Evolutionary conservation across 2,329 filamentous ascomycete genomes (phyloP).

Genomic region (Talaromyces verruculosus): DNA sequence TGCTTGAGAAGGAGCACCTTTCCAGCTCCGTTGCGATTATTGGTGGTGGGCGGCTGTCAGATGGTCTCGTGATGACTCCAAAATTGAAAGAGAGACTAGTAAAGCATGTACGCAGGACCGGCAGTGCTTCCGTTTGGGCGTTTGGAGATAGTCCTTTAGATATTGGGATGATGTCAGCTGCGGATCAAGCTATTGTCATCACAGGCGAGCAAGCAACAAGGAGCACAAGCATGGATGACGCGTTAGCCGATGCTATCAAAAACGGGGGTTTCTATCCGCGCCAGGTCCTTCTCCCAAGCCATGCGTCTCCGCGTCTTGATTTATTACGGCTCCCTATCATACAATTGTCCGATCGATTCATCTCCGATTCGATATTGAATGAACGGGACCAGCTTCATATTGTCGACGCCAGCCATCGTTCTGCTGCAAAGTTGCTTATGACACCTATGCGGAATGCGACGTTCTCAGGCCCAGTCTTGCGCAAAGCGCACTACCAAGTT

Average conservation of each 20-base stretch:
- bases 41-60: conserved; percentile 51
- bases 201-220: conserved; percentile 50
- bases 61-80: conserved; percentile 54
- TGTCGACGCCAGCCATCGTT: conserved; percentile 48
- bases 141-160: conserved; percentile 63
- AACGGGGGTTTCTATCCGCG: conserved; percentile 40
- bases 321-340: conserved; percentile 45
- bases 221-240: conserved; percentile 55
- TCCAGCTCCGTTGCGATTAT: conserved; percentile 51
- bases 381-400: conserved; percentile 22
- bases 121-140: conserved; percentile 49
- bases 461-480: conserved; percentile 48
- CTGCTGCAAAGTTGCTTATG: conserved; percentile 53
- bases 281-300: conserved; percentile 51
- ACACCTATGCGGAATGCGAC: conserved; percentile 55
- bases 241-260: conserved; percentile 47
- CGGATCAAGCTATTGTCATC: conserved; percentile 57
- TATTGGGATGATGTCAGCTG: conserved; percentile 56
- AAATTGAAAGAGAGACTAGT: conserved; percentile 54
- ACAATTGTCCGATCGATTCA: conserved; percentile 32
- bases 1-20: conserved; percentile 50
- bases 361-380: conserved; percentile 30
- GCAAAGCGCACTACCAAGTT: conserved; percentile 50
- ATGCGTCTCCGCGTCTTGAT: conserved; percentile 46
- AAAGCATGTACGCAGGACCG: conserved; percentile 35